Evolutionary conservation across 129 eudicot species (phyloP).

Genomic region (Gnaphalium uliginosum): DNA sequence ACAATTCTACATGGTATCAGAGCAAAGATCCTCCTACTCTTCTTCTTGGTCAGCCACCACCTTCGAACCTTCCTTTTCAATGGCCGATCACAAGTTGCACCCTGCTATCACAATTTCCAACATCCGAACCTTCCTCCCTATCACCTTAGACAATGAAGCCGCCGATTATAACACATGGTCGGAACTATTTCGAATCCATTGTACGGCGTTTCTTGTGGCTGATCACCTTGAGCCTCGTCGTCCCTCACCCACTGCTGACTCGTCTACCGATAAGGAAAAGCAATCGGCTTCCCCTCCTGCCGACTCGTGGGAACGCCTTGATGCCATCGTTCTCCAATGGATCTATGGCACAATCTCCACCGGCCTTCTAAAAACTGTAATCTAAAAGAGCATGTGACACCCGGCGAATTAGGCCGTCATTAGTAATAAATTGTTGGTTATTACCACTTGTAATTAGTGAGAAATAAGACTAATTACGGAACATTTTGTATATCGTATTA

Average conservation of each 20-base stretch:
- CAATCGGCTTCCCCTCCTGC: neutral
- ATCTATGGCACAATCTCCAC: constrained; percentile 12
- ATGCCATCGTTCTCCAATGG: constrained; percentile 3
- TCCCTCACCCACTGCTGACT: neutral
- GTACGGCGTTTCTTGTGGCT: neutral
- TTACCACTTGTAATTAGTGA: no score
- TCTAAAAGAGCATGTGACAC: no score
- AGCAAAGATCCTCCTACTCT: no score
- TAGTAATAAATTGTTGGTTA: no score
- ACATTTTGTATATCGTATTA: no score
- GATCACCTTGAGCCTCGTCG: neutral
- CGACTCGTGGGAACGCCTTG: neutral
- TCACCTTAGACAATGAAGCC: neutral
- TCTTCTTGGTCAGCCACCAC: no score
- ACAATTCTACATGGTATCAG: no score
- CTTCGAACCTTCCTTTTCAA: neutral
- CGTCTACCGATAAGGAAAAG: neutral
- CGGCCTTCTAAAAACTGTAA: neutral
- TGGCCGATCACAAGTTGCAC: neutral
- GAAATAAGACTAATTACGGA: no score
- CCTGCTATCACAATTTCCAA: neutral
- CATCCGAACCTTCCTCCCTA: neutral
- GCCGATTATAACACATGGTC: neutral
- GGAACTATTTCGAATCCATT: neutral
- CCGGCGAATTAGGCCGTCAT: no score